These are phyloP conservation scores for Micractinium conductrix DNA, from an alignment of 139 green algal genomes.

Conservation along the genomic window DNA sequence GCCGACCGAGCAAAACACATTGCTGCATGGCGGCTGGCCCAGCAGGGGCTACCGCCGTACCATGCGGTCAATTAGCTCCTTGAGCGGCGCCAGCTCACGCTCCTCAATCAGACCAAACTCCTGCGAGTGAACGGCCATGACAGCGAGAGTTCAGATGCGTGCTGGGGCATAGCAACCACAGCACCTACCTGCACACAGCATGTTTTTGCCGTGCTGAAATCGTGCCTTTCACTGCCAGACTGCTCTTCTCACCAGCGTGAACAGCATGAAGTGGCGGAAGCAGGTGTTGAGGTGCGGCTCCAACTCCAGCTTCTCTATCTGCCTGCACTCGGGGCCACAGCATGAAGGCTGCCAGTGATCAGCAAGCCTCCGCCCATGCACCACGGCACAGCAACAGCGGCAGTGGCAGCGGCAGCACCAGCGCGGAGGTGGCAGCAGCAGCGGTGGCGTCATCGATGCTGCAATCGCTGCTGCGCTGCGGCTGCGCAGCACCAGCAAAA, in stretches of 20 bases:
- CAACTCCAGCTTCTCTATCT: constrained; percentile 74
- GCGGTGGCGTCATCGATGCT: not conserved
- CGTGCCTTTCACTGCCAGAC: too few relatives aligned
- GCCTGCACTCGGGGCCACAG: constrained; percentile 4
- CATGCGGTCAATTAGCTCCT: constrained; percentile 95
- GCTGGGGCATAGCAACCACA: too few relatives aligned
- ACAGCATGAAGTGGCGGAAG: constrained; percentile 99
- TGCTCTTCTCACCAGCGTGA: too few relatives aligned
- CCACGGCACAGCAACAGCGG: not conserved
- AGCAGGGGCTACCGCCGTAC: constrained; percentile 24
- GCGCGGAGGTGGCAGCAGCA: too few relatives aligned
- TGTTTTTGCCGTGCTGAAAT: too few relatives aligned
- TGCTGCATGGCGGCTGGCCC: too few relatives aligned
- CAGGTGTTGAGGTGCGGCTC: constrained; percentile 99
- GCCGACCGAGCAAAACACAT: too few relatives aligned
- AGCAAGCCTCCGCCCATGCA: not conserved
- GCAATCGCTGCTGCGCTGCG: not conserved
- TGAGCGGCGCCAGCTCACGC: constrained; percentile 92
- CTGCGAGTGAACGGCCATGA: constrained; percentile 34
- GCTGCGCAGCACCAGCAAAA: not conserved
- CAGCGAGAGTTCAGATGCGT: too few relatives aligned
- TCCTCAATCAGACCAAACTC: constrained; percentile 85
- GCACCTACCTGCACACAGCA: too few relatives aligned
- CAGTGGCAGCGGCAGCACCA: not conserved
- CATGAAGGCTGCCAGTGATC: too few relatives aligned